Evolutionary conservation across 2,329 filamentous ascomycete species (phyloP).

Genomic region (Cladobotryum mycophilum): DNA sequence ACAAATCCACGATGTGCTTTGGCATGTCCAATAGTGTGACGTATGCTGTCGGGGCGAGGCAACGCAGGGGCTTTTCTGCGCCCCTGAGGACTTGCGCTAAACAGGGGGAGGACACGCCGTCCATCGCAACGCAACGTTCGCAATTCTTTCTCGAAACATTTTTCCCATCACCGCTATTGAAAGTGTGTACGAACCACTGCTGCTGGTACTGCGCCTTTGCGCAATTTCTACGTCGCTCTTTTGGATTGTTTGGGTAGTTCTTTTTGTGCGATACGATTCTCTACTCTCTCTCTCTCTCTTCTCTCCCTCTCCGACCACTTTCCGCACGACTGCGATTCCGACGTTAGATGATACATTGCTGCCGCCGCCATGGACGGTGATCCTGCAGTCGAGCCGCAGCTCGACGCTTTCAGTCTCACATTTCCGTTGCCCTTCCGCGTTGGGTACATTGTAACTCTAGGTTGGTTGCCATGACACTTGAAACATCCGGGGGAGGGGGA

Average conservation of each 20-base stretch:
- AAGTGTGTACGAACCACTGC: too few relatives aligned
- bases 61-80: background rate
- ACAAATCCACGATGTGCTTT: background rate
- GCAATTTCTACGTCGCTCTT: background rate
- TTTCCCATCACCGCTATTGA: too few relatives aligned
- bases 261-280: too few relatives aligned
- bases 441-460: constrained; percentile 76
- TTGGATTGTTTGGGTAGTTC: background rate
- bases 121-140: too few relatives aligned
- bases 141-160: background rate
- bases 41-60: background rate
- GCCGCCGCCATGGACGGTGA: constrained; percentile 60
- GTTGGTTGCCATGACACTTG: constrained; percentile 42
- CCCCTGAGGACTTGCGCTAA: background rate
- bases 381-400: constrained; percentile 59
- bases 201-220: background rate
- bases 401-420: constrained; percentile 81
- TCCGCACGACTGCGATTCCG: background rate
- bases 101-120: too few relatives aligned
- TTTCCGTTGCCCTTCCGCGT: constrained; percentile 88
- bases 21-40: background rate
- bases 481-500: background rate
- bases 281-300: too few relatives aligned
- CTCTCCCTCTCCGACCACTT: background rate
- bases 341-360: background rate